A percentile compares a stretch with the other conserved stretches of the same genome.
Conservation (phyloP, 805 yeast species). For the Saccharomycopsis vini region DNA sequence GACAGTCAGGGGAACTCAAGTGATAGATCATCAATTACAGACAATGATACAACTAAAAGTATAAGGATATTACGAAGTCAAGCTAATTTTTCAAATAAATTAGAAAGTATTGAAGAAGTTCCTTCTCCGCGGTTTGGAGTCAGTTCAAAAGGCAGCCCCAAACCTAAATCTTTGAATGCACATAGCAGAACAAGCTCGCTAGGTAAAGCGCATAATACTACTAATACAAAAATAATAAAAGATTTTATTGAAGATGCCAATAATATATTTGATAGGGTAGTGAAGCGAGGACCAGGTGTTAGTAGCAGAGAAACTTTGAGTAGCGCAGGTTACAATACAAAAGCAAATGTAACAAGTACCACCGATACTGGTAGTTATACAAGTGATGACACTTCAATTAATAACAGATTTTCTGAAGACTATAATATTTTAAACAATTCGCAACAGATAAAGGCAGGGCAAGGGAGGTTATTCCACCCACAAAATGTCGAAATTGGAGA, state of each 20-base stretch:
- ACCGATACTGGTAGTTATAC: conserved; percentile 8
- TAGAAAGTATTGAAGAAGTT: neutral
- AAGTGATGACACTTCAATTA: conserved; percentile 9
- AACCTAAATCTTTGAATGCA: too few relatives aligned
- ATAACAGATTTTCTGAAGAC: neutral
- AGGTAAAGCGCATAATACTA: too few relatives aligned
- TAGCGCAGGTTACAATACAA: too few relatives aligned
- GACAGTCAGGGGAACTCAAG: too few relatives aligned
- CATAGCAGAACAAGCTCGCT: too few relatives aligned
- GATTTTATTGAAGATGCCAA: conserved; percentile 12
- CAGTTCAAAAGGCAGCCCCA: too few relatives aligned
- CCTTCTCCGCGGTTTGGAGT: neutral
- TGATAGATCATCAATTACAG: neutral
- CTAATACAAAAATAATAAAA: too few relatives aligned
- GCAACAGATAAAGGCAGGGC: conserved; percentile 4
- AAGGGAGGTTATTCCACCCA: conserved; percentile 6
- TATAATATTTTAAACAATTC: neutral
- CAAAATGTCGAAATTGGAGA: neutral
- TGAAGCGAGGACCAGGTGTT: conserved; percentile 15
- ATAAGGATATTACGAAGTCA: neutral
- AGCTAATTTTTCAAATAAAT: neutral
- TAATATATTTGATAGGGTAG: conserved; percentile 11
- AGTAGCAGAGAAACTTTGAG: conserved; percentile 5
- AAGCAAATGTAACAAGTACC: neutral
- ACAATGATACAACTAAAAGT: neutral